These are phyloP conservation scores for Berberis thunbergii DNA, from an alignment of 164 flowering plant species.

Conservation along the genomic window DNA sequence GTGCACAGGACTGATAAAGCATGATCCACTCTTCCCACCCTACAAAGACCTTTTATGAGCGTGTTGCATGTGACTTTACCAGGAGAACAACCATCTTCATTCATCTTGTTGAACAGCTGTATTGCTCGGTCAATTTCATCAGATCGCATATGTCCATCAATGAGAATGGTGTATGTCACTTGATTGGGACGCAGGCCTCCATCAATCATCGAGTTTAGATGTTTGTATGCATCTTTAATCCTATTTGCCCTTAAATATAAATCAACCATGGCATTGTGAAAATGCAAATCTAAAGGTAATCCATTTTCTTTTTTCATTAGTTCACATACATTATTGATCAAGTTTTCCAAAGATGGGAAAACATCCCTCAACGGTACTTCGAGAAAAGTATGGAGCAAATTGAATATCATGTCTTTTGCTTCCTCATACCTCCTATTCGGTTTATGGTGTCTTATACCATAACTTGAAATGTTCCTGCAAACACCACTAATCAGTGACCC, in stretches of 20 bases:
- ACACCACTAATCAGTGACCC: conserved; percentile 42
- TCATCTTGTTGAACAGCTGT: conserved; percentile 42
- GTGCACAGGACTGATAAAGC: conserved; percentile 31
- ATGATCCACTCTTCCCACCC: conserved; percentile 30
- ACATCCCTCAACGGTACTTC: conserved; percentile 7
- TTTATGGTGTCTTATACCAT: conserved; percentile 12
- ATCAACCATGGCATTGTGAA: conserved; percentile 37
- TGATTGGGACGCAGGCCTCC: conserved; percentile 42
- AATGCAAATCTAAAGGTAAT: conserved; percentile 33
- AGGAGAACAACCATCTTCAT: conserved; percentile 30
- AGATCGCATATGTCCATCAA: conserved; percentile 29
- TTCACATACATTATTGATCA: conserved; percentile 20
- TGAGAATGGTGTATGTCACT: conserved; percentile 55
- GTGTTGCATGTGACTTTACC: conserved; percentile 36
- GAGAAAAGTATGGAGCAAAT: conserved; percentile 24
- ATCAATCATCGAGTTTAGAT: conserved; percentile 30
- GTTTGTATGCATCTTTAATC: conserved; percentile 39
- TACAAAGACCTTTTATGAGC: conserved; percentile 43
- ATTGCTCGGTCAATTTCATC: conserved; percentile 38
- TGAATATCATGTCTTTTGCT: conserved; percentile 25
- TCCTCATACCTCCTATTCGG: conserved; percentile 10
- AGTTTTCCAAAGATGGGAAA: conserved; percentile 17
- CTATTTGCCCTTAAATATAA: conserved; percentile 30
- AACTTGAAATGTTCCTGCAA: conserved; percentile 23
- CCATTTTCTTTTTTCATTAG: conserved; percentile 15